phyloP scores from a whole-genome alignment of 2,329 filamentous ascomycete species.

The Elsinoe perseae region DNA sequence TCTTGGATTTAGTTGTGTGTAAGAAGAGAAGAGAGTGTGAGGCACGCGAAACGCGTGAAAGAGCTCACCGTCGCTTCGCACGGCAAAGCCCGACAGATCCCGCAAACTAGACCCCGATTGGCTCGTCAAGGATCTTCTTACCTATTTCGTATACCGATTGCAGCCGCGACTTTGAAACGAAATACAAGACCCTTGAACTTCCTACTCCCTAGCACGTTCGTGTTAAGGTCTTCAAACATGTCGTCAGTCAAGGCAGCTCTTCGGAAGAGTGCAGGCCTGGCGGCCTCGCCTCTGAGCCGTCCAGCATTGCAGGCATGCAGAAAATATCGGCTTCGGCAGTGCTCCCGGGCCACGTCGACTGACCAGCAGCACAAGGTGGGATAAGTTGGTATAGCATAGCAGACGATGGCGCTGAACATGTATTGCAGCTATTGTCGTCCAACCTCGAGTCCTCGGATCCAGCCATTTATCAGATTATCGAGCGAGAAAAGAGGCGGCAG shows the following conservation, averaged over 20 bases:
- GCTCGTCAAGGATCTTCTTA: not conserved
- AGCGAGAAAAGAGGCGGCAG: slow-evolving; percentile 90
- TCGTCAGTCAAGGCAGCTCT: slow-evolving; percentile 34
- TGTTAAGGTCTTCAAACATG: slow-evolving; percentile 28
- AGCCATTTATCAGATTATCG: slow-evolving; percentile 77
- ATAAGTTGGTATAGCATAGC: not conserved
- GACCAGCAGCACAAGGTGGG: slow-evolving; percentile 43
- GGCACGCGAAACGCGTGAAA: slow-evolving; percentile 3
- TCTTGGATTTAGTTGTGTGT: slow-evolving; percentile 68
- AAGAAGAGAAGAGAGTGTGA: slow-evolving; percentile 37
- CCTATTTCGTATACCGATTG: slow-evolving; percentile 3
- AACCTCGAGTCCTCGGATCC: slow-evolving; percentile 80
- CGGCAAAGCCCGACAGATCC: not conserved
- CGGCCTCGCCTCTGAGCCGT: slow-evolving; percentile 28
- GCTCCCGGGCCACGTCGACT: slow-evolving; percentile 35
- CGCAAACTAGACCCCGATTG: not conserved
- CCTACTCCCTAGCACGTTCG: not conserved
- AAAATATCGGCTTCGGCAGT: slow-evolving; percentile 28
- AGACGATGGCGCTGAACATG: slow-evolving; percentile 16
- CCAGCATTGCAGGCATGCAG: slow-evolving; percentile 25
- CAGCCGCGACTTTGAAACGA: not conserved
- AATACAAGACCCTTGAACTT: not conserved
- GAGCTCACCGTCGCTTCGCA: slow-evolving; percentile 2
- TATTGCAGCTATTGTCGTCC: slow-evolving; percentile 64
- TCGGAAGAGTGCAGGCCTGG: slow-evolving; percentile 31